A percentile compares a stretch with the other conserved stretches of the same genome.
phyloP scores from a whole-genome alignment of 1,284 basidiomycete genomes.

The Mycosarcoma maydis region DNA sequence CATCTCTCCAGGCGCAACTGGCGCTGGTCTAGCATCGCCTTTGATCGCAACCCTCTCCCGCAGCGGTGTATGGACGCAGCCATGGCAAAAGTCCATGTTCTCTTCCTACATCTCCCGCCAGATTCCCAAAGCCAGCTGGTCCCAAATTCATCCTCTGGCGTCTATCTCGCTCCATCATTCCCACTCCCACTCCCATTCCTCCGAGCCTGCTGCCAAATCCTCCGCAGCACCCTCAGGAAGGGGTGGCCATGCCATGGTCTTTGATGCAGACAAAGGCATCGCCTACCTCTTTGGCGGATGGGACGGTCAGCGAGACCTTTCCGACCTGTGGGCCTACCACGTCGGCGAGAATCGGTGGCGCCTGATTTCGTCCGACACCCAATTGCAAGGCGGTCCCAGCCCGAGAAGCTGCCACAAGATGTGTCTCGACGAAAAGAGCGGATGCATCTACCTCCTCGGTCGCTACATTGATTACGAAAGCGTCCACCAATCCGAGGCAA shows the following conservation, averaged over 20 bases:
- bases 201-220: not conserved
- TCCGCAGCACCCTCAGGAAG: conserved; percentile 67
- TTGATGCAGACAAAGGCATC: conserved; percentile 74
- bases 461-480: conserved; percentile 59
- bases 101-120: conserved; percentile 50
- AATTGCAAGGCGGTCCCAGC: conserved; percentile 74
- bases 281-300: conserved; percentile 84
- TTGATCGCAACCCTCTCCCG: conserved; percentile 28
- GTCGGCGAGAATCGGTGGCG: conserved; percentile 76
- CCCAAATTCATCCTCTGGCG: conserved; percentile 34
- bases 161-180: not conserved
- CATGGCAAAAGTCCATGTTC: conserved; percentile 52
- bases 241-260: conserved; percentile 83
- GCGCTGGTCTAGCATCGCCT: conserved; percentile 17
- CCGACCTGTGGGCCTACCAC: conserved; percentile 82
- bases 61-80: conserved; percentile 36
- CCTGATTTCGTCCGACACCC: conserved; percentile 73
- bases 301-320: conserved; percentile 75
- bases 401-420: conserved; percentile 83
- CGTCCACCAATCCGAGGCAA: conserved; percentile 11
- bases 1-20: conserved; percentile 23
- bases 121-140: conserved; percentile 50
- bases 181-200: not conserved
- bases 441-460: conserved; percentile 75
- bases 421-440: conserved; percentile 78